phyloP scores from a whole-genome alignment of 306 rosid species.

The Alnus rubra region DNA sequence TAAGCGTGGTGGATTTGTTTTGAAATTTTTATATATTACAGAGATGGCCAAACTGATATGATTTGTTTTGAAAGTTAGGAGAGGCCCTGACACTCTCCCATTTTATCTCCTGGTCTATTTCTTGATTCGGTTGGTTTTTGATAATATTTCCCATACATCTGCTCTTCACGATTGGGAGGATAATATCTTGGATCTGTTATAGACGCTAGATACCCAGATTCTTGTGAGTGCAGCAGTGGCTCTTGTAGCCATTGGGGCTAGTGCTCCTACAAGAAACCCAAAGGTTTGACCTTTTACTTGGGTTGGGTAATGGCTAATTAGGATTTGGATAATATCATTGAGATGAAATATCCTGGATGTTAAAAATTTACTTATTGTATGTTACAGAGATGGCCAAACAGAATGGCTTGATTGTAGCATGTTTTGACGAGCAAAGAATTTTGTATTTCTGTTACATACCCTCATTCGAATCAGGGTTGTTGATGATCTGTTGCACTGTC shows the following conservation, averaged over 20 bases:
- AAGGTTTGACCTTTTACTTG: conserved; percentile 43
- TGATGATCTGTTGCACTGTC: background rate
- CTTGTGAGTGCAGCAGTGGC: conserved; percentile 56
- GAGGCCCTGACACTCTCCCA: background rate
- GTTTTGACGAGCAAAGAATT: background rate
- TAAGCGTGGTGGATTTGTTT: no score
- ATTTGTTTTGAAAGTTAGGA: background rate
- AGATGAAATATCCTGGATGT: background rate
- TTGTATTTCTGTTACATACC: background rate
- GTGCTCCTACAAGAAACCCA: conserved; percentile 61
- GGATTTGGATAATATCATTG: background rate
- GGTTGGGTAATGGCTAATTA: no score
- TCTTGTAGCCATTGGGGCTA: conserved; percentile 56
- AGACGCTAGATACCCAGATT: conserved; percentile 52
- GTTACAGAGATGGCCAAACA: background rate
- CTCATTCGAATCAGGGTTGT: background rate
- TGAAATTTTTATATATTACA: no score
- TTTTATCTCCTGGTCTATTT: background rate
- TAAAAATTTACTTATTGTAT: no score
- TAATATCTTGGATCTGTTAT: conserved; percentile 55
- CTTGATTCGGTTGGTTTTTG: background rate
- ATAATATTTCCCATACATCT: background rate
- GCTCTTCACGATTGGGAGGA: background rate
- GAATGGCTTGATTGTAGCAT: background rate
- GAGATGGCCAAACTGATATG: no score